A percentile compares a stretch with the other conserved stretches of the same genome.
phyloP scores from a whole-genome alignment of 2,329 filamentous ascomycete species.

The Hymenoscyphus linearis region DNA sequence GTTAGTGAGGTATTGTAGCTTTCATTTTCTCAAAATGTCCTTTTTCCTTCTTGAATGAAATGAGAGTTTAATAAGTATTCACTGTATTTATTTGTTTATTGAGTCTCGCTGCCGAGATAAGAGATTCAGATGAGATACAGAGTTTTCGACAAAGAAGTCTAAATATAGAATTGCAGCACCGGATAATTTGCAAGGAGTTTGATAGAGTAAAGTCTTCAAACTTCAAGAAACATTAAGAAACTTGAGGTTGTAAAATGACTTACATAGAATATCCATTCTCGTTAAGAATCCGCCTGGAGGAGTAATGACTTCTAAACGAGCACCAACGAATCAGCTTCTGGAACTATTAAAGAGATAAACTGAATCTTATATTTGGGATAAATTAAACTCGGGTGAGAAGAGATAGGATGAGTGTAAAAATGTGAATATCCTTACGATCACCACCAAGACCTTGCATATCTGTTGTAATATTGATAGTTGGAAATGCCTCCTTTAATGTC shows the following conservation, averaged over 20 bases:
- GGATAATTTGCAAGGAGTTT: not conserved
- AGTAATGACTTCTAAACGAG: constrained; percentile 33
- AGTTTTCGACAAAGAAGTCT: not conserved
- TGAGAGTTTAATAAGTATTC: too few relatives aligned
- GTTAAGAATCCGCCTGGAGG: constrained; percentile 27
- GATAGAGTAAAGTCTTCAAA: too few relatives aligned
- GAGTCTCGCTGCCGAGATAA: not conserved
- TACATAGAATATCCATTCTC: constrained; percentile 33
- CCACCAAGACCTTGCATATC: constrained; percentile 47
- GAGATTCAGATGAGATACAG: not conserved
- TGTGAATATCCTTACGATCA: constrained; percentile 32
- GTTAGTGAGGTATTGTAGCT: not conserved
- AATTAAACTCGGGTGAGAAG: not conserved
- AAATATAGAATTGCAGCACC: not conserved
- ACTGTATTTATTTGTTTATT: not conserved
- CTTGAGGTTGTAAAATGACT: constrained; percentile 12
- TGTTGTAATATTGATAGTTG: constrained; percentile 36
- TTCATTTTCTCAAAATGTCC: too few relatives aligned
- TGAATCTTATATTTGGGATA: not conserved
- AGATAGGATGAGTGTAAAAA: not conserved
- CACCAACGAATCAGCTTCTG: not conserved
- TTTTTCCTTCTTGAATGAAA: too few relatives aligned
- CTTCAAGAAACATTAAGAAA: not conserved
- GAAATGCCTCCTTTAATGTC: constrained; percentile 43
- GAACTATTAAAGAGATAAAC: not conserved